Evolutionary conservation across 495 filamentous ascomycete species (phyloP), one percentile per base, ranked within the genome.

Genomic region (Annulohypoxylon maeteangense): DNA sequence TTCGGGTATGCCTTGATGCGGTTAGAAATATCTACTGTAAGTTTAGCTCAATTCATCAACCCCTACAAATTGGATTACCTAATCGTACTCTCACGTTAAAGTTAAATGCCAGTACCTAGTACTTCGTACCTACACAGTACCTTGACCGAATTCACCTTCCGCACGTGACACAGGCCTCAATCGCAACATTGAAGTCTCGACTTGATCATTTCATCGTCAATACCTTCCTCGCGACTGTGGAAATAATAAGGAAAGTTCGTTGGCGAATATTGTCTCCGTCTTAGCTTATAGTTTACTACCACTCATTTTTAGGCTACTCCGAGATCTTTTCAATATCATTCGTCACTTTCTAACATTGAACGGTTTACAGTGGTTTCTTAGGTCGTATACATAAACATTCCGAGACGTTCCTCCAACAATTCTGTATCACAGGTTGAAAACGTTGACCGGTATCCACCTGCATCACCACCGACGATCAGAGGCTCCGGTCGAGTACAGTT

Each of bases 391-490:
- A 57, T 64, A 48, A 54, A 53, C 47, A 61, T 62, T 66, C 65
- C 47, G 70, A 65, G 65, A 56, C 65, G 70, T 60, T 42, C 20
- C 48, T 63, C 62, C 25, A 63, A 57, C 45, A 65, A 12, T 56
- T 62, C 53, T 47, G 50, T 63, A 57, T 66, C 65, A 65, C 65
- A 65, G 31, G 40, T 63, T 51, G 53, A 42, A 66, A 62, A 51
- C 31, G 65, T 54, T 38, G 54, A 57, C 54, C 18, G 27, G 65
- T 73, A 62, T 55, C 70, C 70, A 73, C 70, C 70, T 59, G 70
- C 70, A 73, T 69, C 70, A 73, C 70, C 66, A 69, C 70, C 70
- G 70, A 56, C 65, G 34, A 62, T 69, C 65, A 53, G 42, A 44
- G 42, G 42, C 53, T 32, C 48, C 14, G 23, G 62, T 65, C 44